Evolutionary conservation across 2,329 filamentous ascomycete genomes (phyloP).

Genomic region (Cladosporium halotolerans): DNA sequence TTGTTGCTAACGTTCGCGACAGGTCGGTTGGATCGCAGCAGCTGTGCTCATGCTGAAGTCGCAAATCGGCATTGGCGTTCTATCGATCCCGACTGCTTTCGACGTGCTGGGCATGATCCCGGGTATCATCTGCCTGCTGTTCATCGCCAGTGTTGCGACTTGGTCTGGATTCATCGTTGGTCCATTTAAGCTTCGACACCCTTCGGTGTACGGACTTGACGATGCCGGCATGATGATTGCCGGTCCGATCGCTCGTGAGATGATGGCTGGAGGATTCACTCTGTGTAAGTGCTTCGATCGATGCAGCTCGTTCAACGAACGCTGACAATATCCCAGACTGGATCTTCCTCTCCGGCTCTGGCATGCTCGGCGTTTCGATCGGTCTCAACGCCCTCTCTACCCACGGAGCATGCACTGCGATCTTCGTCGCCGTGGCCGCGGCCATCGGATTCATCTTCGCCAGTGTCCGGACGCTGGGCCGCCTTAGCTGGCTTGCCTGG

Average conservation of each 20-base stretch:
- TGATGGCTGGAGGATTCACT: slow-evolving; percentile 37
- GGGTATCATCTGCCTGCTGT: slow-evolving; percentile 36
- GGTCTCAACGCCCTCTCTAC: slow-evolving; percentile 53
- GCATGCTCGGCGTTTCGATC: slow-evolving; percentile 53
- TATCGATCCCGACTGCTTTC: slow-evolving; percentile 42
- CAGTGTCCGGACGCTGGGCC: slow-evolving; percentile 16
- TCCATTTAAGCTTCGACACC: slow-evolving; percentile 49
- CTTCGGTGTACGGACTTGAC: slow-evolving; percentile 50
- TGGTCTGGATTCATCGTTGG: slow-evolving; percentile 45
- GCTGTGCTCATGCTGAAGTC: slow-evolving; percentile 40
- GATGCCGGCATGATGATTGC: slow-evolving; percentile 51
- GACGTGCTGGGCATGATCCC: slow-evolving; percentile 41
- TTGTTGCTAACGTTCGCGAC: slow-evolving; percentile 12
- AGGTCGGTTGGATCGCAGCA: slow-evolving; percentile 39
- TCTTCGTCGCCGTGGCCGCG: slow-evolving; percentile 33
- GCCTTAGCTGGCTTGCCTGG: slow-evolving; percentile 53
- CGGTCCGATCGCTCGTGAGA: slow-evolving; percentile 45
- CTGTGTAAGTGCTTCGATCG: slow-evolving; percentile 26
- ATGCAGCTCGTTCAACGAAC: not conserved
- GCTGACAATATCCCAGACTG: slow-evolving; percentile 10
- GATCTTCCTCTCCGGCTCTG: slow-evolving; percentile 34
- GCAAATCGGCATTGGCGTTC: slow-evolving; percentile 38
- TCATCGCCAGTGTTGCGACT: slow-evolving; percentile 37
- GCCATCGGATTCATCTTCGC: slow-evolving; percentile 15
- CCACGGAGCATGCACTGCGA: slow-evolving; percentile 53